Evolutionary conservation across 148 eudicot genomes (phyloP), one percentile per base, ranked within the genome.

Genomic region (Chenopodium berlandieri): DNA sequence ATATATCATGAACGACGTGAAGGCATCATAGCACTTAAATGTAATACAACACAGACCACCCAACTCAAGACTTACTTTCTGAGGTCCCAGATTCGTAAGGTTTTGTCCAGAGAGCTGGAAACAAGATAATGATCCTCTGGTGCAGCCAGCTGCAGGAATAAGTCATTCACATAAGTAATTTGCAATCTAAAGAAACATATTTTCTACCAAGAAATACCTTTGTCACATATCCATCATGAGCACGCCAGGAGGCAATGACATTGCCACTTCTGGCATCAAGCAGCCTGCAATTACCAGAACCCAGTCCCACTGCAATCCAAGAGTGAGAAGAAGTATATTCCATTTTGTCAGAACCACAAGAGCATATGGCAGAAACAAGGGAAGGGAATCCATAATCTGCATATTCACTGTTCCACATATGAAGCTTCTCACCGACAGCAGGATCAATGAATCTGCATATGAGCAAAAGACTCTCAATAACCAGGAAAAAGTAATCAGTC

Each of bases 171-270:
- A 34, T 81, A 27, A 40, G 60, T 72, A 50, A 75, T n/a, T 77
- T 44, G 48, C 76, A 74, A 9, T 27, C n/a, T 25, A 12, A 65
- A 14, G 54, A 32, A 11, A 60, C 20, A 56, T 69, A 56, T 54
- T 74, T 16, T 48, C 9, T 66, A 78, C 73, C 16, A 72, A 79
- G 76, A 84, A 62, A 73, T 92, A 94, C 99, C 95, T 93, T 92
- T 7, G 98, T 96, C 68, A 96, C 90, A 81, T 92, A 95, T 85
- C 93, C 99, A 88, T 94, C 98, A 88, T 95, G 99, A 73, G 97
- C 99, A 83, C 91, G 91, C 99, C 99, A 96, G 4, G 98, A 90
- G 60, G 94, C 82, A 82, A 94, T 86, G 72, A 94, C 87, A 86
- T 90, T 87, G 79, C 99, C 99, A 87, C 94, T 94, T 83, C 98